Base-by-base conservation (phyloP, 306 rosid genomes). In the Quercus berberidifolia region DNA sequence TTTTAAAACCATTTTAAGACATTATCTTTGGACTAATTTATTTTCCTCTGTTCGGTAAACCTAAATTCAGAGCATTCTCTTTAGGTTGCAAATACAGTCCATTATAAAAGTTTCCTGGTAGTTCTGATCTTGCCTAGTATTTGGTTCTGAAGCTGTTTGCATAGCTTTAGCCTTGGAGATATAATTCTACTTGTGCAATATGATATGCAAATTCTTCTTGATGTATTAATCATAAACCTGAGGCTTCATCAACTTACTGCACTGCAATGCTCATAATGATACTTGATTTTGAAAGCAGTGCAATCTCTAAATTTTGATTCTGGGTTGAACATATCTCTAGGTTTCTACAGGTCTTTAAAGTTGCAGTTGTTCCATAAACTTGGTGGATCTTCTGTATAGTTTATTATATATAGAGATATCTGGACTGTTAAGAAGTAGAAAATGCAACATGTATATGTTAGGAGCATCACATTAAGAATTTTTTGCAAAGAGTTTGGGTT, bases 121-220 rank as follows among this genome's bases (percentile, higher is more conserved):
- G 76, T 68, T 33, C 43, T 38, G 46, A 73, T 31, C 80, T 55
- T 33, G 33, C 58, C 21, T 56, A 26, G 78, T 71, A 33, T 72
- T 79, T 71, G 7, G 25, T 31, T 78, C 25, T 31, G 68, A 63
- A 75, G 46, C 57, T 60, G 62, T 20, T 74, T 31, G 31, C 28
- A 20, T 28, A 54, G 19, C 33, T 79, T 59, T 62, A 68, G 60
- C 70, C 77, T 28, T 72, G n/a, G 64, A 43, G 57, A 54, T 73
- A 76, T 26, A 59, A 35, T 20, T 86, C 55, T 58, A 17, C 65
- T 80, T 59, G 56, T 74, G 75, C 52, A 69, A 20, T 78, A 41
- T 70, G 14, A 69, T 55, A 25, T 23, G 52, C 20, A 59, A 52
- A 52, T 20, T 65, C 58, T 55, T 46, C 67, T 63, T 26, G 56